A percentile compares a stretch with the other conserved stretches of the same genome.
Evolutionary conservation across 2,329 filamentous ascomycete genomes (phyloP).

Genomic region (Raffaelea deltoideospora): DNA sequence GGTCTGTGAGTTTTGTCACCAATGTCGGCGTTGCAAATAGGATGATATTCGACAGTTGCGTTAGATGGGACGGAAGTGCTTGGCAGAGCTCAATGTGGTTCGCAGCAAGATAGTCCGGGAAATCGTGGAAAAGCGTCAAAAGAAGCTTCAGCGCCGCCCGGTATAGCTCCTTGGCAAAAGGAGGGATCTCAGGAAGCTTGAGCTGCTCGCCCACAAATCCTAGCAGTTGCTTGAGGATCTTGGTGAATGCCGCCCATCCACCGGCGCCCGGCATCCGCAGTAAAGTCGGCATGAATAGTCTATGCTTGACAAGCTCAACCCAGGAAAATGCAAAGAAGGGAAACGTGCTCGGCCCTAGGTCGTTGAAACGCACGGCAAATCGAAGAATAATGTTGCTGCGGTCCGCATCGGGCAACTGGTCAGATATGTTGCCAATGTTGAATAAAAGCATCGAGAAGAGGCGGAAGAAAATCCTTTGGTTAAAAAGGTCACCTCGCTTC

Average conservation of each 20-base stretch:
- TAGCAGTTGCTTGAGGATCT: slow-evolving; percentile 58
- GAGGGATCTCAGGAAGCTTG: slow-evolving; percentile 50
- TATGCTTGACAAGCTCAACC: slow-evolving; percentile 69
- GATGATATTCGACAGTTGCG: slow-evolving; percentile 78
- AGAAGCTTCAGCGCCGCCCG: slow-evolving; percentile 70
- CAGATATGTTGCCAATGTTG: slow-evolving; percentile 24
- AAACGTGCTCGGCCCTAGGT: slow-evolving; percentile 61
- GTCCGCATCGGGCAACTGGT: slow-evolving; percentile 44
- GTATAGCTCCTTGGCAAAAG: slow-evolving; percentile 68
- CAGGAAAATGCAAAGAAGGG: slow-evolving; percentile 77
- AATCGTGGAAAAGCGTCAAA: slow-evolving; percentile 81
- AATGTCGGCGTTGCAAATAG: slow-evolving; percentile 60
- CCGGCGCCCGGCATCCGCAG: slow-evolving; percentile 50
- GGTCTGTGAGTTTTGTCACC: slow-evolving; percentile 58
- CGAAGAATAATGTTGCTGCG: slow-evolving; percentile 55
- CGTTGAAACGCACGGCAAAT: slow-evolving; percentile 55
- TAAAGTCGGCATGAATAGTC: slow-evolving; percentile 67
- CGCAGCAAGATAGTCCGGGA: slow-evolving; percentile 79
- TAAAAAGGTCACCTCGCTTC: slow-evolving; percentile 66
- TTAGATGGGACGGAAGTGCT: slow-evolving; percentile 67
- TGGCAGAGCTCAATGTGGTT: slow-evolving; percentile 74
- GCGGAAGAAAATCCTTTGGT: slow-evolving; percentile 80
- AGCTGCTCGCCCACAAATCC: slow-evolving; percentile 65
- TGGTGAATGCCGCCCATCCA: slow-evolving; percentile 65
- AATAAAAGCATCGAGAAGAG: slow-evolving; percentile 73